Percentiles rank a stretch among this genome's conserved stretches.
Evolutionary conservation across 2,329 filamentous ascomycete species (phyloP).

Genomic region (Verticillium tricorpus): DNA sequence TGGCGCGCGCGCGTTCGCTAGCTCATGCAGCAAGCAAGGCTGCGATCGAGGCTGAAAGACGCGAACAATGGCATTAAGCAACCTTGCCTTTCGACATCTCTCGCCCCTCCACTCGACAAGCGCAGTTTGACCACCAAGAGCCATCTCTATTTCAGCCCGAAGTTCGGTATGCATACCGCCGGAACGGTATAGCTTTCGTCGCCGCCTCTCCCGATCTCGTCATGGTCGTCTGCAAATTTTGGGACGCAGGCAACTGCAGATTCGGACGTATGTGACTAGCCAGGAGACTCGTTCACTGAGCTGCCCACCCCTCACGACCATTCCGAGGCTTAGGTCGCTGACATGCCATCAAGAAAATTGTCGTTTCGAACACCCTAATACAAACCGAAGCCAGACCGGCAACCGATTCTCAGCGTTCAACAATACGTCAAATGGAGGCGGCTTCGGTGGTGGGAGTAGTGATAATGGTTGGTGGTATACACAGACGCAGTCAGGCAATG

Average conservation of each 20-base stretch:
- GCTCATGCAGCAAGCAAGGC: neutral
- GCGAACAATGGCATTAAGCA: neutral
- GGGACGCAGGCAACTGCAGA: constrained; percentile 46
- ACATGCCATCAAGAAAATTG: constrained; percentile 38
- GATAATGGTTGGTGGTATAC: constrained; percentile 6
- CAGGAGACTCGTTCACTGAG: neutral
- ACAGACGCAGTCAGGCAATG: neutral
- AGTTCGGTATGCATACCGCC: neutral
- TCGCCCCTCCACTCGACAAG: neutral
- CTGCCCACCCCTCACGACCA: neutral
- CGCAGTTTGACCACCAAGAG: neutral
- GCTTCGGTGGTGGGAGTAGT: constrained; percentile 8
- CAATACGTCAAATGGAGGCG: constrained; percentile 7
- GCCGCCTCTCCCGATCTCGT: constrained; percentile 4
- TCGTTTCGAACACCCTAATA: constrained; percentile 48
- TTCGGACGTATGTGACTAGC: constrained; percentile 40
- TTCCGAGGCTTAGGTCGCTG: neutral
- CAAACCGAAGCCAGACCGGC: constrained; percentile 15
- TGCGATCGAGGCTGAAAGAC: neutral
- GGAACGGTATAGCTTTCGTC: neutral
- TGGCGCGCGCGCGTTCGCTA: neutral
- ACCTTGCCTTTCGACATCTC: neutral
- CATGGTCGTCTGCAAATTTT: constrained; percentile 44
- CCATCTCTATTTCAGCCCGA: neutral
- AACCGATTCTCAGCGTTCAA: constrained; percentile 15